Evolutionary conservation across 768 basidiomycete genomes (phyloP), one percentile per base, ranked within the genome.

Genomic region (Neoboletus subvelutipes): DNA sequence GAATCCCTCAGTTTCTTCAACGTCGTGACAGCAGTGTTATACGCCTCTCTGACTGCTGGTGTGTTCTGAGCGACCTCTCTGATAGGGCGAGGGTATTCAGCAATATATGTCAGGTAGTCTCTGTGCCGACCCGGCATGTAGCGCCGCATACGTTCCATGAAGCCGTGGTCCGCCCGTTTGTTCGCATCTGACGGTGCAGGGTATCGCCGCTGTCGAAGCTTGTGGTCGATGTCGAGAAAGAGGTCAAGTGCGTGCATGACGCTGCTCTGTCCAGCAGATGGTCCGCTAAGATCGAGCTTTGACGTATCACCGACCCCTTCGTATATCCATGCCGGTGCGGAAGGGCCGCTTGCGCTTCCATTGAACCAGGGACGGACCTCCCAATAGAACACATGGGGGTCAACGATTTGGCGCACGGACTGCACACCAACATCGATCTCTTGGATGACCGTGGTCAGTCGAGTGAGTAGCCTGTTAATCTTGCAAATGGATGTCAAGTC

Each of bases 61-160:
- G 79, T 83, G 42, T 73, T 68, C 55, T 78, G 77, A 2, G 85
- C 88, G 33, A 86, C 72, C 37, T 83, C 79, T 24, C 90, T 83
- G 50, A 92, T 65, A 22, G 85, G 78, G n/a, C 75, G 85, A 15
- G 83, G 80, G 51, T 80, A 77, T 13, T 77, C 73, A 2, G 82
- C 76, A 37, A 98, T 80, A 64, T 85, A 82, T 24, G 74, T 71
- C 53, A 98, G 82, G 75, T 94, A 98, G 45, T 87, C 84, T 42
- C 91, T 86, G 74, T 98, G 96, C 52, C 82, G 83, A 15, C 89
- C 88, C 0, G 96, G 95, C 96, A 98, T 98, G 75, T 98, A 98
- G 22, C 83, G 82, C 55, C 91, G 77, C 94, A 97, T 97, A 47
- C 92, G 82, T 56, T 89, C 86, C 87, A 98, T 94, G 76, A 98